Evolutionary conservation across 2,329 filamentous ascomycete species (phyloP).

Genomic region (Pseudogymnoascus sp.): DNA sequence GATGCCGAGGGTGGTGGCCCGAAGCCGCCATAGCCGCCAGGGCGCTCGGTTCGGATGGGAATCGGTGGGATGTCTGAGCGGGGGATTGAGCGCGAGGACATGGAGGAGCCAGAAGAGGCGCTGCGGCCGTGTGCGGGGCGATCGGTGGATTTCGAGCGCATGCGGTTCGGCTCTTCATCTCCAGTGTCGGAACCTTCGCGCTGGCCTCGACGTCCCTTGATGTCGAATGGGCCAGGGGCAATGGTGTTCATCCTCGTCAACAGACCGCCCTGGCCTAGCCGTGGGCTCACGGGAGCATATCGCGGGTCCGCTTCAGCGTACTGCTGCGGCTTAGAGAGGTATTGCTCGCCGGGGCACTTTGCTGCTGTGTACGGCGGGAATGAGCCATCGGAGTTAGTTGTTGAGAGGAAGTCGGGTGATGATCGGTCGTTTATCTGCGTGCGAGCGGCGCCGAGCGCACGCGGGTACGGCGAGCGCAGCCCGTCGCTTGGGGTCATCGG

Average conservation of each 20-base stretch:
- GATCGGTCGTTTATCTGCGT: constrained; percentile 26
- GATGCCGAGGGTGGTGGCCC: constrained; percentile 35
- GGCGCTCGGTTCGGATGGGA: constrained; percentile 24
- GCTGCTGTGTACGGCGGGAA: constrained; percentile 47
- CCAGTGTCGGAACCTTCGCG: constrained; percentile 18
- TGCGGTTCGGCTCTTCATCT: neutral
- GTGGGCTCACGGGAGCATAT: constrained; percentile 44
- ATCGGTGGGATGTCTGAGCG: neutral
- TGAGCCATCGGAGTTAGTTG: constrained; percentile 41
- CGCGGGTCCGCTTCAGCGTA: constrained; percentile 31
- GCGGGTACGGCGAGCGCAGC: constrained; percentile 32
- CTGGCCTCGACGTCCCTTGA: constrained; percentile 32
- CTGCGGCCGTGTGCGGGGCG: neutral
- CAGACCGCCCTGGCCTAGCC: constrained; percentile 38
- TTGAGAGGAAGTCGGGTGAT: constrained; percentile 35
- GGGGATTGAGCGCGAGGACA: neutral
- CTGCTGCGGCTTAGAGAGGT: constrained; percentile 13
- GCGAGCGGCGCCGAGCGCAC: neutral
- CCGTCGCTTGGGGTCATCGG: constrained; percentile 50
- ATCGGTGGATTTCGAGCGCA: neutral
- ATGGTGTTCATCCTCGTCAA: constrained; percentile 59
- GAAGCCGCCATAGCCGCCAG: constrained; percentile 53
- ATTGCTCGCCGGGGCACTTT: constrained; percentile 22
- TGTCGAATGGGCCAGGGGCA: constrained; percentile 59
- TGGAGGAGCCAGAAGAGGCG: neutral